phyloP scores from a whole-genome alignment of 345 rosid genomes.

The Hevea brasiliensis region DNA sequence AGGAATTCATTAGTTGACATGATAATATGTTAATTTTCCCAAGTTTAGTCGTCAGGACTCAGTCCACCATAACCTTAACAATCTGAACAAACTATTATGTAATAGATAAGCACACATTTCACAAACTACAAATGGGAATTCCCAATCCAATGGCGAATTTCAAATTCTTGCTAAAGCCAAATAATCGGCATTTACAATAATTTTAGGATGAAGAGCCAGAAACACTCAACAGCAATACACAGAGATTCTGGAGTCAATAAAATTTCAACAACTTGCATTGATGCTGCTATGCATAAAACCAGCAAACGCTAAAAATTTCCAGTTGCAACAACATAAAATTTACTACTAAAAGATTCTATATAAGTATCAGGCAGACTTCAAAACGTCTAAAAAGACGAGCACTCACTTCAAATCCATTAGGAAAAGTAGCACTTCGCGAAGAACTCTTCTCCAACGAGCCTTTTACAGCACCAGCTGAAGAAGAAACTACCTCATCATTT shows the following conservation, averaged over 20 bases:
- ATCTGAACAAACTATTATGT: neutral
- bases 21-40: no score
- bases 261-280: neutral
- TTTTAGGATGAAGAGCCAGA: neutral
- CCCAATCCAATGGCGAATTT: neutral
- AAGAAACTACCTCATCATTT: slow-evolving; percentile 21
- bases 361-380: neutral
- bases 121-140: neutral
- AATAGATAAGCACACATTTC: neutral
- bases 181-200: neutral
- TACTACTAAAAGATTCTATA: no score
- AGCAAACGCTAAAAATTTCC: neutral
- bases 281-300: neutral
- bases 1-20: neutral
- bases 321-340: neutral
- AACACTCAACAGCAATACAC: neutral
- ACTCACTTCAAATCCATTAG: slow-evolving; percentile 72
- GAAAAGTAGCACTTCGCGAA: slow-evolving; percentile 53
- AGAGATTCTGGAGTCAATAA: neutral
- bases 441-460: slow-evolving; percentile 44
- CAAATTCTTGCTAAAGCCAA: neutral
- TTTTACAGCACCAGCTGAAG: slow-evolving; percentile 34
- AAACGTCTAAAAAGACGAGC: neutral
- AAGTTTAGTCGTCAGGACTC: neutral
- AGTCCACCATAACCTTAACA: neutral